Evolutionary conservation across 1,139 yeast genomes (phyloP).

Genomic region (Yamadazyma buinensis): DNA sequence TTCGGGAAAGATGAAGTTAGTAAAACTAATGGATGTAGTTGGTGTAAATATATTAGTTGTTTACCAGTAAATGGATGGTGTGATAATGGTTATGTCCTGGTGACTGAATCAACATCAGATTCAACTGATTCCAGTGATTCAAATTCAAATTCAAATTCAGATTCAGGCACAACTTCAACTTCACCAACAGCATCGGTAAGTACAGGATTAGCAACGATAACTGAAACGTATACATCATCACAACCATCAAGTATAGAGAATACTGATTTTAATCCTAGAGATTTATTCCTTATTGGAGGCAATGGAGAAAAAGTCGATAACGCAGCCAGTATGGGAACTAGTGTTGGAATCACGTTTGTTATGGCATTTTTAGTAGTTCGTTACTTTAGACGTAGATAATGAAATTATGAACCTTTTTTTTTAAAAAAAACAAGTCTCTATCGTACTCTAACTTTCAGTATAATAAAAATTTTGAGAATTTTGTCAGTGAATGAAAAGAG

Average conservation of each 20-base stretch:
- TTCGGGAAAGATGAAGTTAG: slow-evolving; percentile 39
- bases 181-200: not conserved
- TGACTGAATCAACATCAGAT: slow-evolving; percentile 12
- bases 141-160: not conserved
- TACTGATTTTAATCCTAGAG: slow-evolving; percentile 1
- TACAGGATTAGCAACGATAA: not conserved
- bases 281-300: not conserved
- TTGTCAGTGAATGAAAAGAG: slow-evolving; percentile 5
- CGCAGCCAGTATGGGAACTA: not conserved
- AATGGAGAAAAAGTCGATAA: too few species aligned
- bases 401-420: slow-evolving; percentile 4
- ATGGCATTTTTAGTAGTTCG: slow-evolving; percentile 1
- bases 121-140: not conserved
- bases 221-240: slow-evolving; percentile 1
- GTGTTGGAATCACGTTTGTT: slow-evolving; percentile 1
- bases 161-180: not conserved
- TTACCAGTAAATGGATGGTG: slow-evolving; percentile 76
- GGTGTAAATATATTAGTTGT: slow-evolving; percentile 76
- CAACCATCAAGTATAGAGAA: slow-evolving; percentile 7
- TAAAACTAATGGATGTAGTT: slow-evolving; percentile 38
- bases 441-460: too few species aligned
- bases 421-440: too few species aligned
- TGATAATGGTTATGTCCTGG: slow-evolving; percentile 50
- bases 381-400: slow-evolving; percentile 3
- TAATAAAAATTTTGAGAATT: too few species aligned